A percentile compares a stretch with the other conserved stretches of the same genome.
Evolutionary conservation across 768 basidiomycete species (phyloP).

Genomic region (Harrya chromipes): DNA sequence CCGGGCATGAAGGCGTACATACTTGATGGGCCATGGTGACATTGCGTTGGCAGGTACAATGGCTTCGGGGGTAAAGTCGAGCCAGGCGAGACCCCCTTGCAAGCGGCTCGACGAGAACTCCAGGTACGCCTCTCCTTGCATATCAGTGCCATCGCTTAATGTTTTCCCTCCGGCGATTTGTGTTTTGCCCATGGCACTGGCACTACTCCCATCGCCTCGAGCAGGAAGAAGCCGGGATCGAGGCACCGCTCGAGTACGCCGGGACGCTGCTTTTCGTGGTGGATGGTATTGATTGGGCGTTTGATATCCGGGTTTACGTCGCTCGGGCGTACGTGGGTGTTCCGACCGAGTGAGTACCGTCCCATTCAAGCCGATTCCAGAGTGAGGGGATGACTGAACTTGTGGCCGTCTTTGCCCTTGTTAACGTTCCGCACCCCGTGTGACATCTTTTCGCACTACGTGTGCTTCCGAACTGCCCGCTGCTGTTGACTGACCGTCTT

Average conservation of each 20-base stretch:
- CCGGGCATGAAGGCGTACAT: too few species aligned
- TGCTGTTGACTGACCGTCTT: too few species aligned
- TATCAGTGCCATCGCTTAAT: too few species aligned
- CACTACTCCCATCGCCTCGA: neutral
- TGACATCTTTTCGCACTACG: too few species aligned
- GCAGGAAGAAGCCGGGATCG: slow-evolving; percentile 84
- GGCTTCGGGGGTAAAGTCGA: slow-evolving; percentile 92
- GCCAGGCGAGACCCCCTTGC: slow-evolving; percentile 56
- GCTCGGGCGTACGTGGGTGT: slow-evolving; percentile 59
- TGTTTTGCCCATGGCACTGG: too few species aligned
- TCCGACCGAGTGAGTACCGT: slow-evolving; percentile 58
- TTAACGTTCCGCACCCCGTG: too few species aligned
- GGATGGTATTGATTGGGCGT: slow-evolving; percentile 53
- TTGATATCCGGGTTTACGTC: slow-evolving; percentile 70
- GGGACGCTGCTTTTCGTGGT: slow-evolving; percentile 65
- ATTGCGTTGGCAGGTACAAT: slow-evolving; percentile 55
- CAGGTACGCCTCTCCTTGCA: slow-evolving; percentile 36
- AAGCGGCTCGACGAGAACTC: slow-evolving; percentile 78
- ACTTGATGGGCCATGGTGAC: neutral
- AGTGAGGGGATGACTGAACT: too few species aligned
- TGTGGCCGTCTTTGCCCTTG: too few species aligned
- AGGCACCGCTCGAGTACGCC: slow-evolving; percentile 56
- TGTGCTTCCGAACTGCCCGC: too few species aligned
- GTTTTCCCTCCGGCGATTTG: neutral
- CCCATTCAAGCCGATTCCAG: too few species aligned